Percentiles rank a stretch among this genome's conserved stretches.
Conservation (phyloP, 2,329 filamentous ascomycete genomes). For the Ophiostoma quercus region DNA sequence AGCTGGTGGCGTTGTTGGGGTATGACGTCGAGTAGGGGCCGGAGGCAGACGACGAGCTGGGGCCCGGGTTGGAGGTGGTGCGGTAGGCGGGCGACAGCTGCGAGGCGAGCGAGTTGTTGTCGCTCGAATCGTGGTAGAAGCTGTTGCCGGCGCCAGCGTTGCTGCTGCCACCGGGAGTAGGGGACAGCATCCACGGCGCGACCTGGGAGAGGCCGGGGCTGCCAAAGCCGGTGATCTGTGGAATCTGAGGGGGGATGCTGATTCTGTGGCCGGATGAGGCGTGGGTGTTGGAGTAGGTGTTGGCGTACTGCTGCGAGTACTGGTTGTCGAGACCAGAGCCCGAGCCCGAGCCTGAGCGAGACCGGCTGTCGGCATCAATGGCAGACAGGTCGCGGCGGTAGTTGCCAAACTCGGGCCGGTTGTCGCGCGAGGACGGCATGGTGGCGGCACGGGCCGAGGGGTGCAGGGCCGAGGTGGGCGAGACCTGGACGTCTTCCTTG, state of each 20-base stretch:
- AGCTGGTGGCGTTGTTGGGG: not conserved
- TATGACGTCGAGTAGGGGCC: slow-evolving; percentile 9
- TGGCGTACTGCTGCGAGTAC: not conserved
- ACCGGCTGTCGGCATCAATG: slow-evolving; percentile 43
- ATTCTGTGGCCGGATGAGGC: slow-evolving; percentile 27
- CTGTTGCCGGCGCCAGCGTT: slow-evolving; percentile 43
- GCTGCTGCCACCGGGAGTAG: slow-evolving; percentile 31
- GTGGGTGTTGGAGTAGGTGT: not conserved
- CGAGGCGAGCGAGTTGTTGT: slow-evolving; percentile 56
- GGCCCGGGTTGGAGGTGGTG: slow-evolving; percentile 36
- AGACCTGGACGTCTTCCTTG: slow-evolving; percentile 43
- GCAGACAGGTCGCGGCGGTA: slow-evolving; percentile 68
- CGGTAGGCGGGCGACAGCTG: slow-evolving; percentile 69
- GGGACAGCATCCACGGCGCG: slow-evolving; percentile 45
- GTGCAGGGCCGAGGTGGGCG: slow-evolving; percentile 40
- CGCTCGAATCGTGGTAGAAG: slow-evolving; percentile 72
- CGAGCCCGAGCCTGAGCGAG: not conserved
- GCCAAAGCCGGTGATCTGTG: slow-evolving; percentile 50
- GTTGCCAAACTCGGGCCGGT: slow-evolving; percentile 59
- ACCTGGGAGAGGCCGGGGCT: slow-evolving; percentile 49
- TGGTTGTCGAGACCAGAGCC: not conserved
- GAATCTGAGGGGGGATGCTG: slow-evolving; percentile 51
- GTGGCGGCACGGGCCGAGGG: slow-evolving; percentile 38
- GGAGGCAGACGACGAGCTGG: not conserved
- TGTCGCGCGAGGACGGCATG: slow-evolving; percentile 50